Conservation (phyloP, 176 grass and related monocot genomes). For the Musa beccarii region DNA sequence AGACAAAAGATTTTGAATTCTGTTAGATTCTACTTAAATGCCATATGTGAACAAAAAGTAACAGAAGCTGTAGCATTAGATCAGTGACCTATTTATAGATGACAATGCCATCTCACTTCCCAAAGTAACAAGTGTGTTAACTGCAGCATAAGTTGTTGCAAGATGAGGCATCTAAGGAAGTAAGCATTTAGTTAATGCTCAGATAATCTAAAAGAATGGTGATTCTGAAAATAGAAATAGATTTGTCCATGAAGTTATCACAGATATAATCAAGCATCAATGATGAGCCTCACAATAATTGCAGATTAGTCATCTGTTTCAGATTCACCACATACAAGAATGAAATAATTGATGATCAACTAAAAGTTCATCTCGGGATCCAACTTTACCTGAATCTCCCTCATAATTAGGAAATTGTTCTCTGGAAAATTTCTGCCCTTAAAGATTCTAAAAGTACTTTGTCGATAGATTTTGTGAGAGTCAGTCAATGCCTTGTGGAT, state of each 20-base stretch:
- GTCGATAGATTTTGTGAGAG: no score
- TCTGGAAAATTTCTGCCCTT: no score
- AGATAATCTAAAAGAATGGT: slow-evolving; percentile 3
- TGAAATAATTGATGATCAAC: no score
- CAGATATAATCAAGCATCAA: neutral
- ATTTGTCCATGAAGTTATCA: neutral
- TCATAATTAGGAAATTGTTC: no score
- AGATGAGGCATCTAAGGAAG: slow-evolving; percentile 69
- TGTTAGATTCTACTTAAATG: slow-evolving; percentile 22
- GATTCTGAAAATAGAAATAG: neutral
- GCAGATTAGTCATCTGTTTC: no score
- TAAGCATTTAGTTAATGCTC: slow-evolving; percentile 3
- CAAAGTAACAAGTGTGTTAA: slow-evolving; percentile 76
- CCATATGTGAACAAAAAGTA: slow-evolving; percentile 7
- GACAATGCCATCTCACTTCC: slow-evolving; percentile 72
- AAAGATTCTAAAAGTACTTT: no score
- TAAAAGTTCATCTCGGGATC: no score
- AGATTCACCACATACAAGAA: no score
- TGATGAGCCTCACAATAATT: no score
- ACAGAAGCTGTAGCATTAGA: slow-evolving; percentile 10
- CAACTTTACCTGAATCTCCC: no score
- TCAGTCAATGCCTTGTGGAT: no score
- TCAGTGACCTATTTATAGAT: slow-evolving; percentile 80
- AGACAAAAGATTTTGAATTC: slow-evolving; percentile 19
- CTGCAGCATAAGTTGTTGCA: slow-evolving; percentile 94